Conservation (phyloP, 2,329 filamentous ascomycete species). For the Botrytis tulipae region DNA sequence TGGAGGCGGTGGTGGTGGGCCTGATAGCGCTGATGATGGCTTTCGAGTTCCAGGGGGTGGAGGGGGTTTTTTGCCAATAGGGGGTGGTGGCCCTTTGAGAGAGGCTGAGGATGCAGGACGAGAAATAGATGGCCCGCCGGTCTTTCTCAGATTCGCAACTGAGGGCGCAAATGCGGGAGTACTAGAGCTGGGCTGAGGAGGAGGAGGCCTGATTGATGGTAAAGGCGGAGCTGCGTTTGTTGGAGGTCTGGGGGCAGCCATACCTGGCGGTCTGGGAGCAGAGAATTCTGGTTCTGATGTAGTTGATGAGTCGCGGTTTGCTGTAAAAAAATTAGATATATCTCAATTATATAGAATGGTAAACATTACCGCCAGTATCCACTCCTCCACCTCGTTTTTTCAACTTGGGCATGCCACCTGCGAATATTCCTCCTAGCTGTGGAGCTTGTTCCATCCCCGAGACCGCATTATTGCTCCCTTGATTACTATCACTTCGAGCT, state of each 20-base stretch:
- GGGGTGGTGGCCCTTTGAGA: slow-evolving; percentile 70
- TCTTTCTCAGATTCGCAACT: slow-evolving; percentile 61
- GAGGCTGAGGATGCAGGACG: slow-evolving; percentile 62
- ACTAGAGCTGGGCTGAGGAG: slow-evolving; percentile 46
- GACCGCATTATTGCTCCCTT: slow-evolving; percentile 46
- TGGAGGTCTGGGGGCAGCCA: slow-evolving; percentile 58
- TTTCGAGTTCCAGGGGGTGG: slow-evolving; percentile 60
- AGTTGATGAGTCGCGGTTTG: slow-evolving; percentile 69
- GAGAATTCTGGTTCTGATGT: slow-evolving; percentile 75
- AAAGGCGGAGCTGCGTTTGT: slow-evolving; percentile 51
- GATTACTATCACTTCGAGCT: slow-evolving; percentile 81
- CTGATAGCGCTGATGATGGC: slow-evolving; percentile 45
- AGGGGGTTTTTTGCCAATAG: slow-evolving; percentile 72
- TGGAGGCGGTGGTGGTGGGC: slow-evolving; percentile 39
- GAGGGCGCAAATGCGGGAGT: slow-evolving; percentile 52
- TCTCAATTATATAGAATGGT: slow-evolving; percentile 1
- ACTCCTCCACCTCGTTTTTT: slow-evolving; percentile 81
- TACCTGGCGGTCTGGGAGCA: slow-evolving; percentile 56
- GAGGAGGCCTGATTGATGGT: slow-evolving; percentile 42
- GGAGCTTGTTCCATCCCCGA: slow-evolving; percentile 60
- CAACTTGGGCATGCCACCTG: slow-evolving; percentile 92
- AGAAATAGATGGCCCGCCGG: slow-evolving; percentile 47
- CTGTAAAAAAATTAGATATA: slow-evolving; percentile 41
- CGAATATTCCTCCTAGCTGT: slow-evolving; percentile 84
- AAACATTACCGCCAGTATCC: slow-evolving; percentile 62